These are phyloP conservation scores for Kernera saxatilis DNA, from an alignment of 345 rosid species.

Conservation along the genomic window DNA sequence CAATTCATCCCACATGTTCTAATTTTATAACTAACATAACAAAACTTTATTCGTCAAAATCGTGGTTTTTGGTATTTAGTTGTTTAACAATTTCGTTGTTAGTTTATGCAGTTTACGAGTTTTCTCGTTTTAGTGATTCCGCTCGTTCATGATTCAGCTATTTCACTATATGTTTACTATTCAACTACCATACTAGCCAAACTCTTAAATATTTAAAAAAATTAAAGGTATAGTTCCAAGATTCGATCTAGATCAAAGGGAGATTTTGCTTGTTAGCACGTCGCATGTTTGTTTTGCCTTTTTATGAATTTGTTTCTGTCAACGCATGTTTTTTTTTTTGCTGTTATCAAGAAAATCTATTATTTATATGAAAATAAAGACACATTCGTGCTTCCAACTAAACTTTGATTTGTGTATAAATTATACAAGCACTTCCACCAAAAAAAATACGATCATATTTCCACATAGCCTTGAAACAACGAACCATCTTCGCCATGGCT, in stretches of 20 bases:
- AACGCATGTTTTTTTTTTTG: too few species aligned
- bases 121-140: too few species aligned
- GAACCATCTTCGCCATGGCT: conserved; percentile 5
- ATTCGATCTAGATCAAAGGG: background rate
- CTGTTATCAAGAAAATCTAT: background rate
- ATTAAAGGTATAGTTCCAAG: background rate
- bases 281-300: background rate
- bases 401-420: conserved; percentile 5
- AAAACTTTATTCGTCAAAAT: too few species aligned
- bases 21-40: too few species aligned
- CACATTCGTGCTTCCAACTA: background rate
- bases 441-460: background rate
- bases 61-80: too few species aligned
- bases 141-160: too few species aligned
- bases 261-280: background rate
- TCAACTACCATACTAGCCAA: too few species aligned
- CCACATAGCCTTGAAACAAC: background rate
- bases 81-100: too few species aligned
- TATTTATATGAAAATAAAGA: too few species aligned
- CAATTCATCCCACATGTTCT: too few species aligned
- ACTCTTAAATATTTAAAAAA: background rate
- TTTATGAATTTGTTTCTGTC: too few species aligned
- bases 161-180: background rate
- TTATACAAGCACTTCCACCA: background rate
- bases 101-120: too few species aligned